Conservation (phyloP, 306 rosid genomes). For the Prunus campanulata region DNA sequence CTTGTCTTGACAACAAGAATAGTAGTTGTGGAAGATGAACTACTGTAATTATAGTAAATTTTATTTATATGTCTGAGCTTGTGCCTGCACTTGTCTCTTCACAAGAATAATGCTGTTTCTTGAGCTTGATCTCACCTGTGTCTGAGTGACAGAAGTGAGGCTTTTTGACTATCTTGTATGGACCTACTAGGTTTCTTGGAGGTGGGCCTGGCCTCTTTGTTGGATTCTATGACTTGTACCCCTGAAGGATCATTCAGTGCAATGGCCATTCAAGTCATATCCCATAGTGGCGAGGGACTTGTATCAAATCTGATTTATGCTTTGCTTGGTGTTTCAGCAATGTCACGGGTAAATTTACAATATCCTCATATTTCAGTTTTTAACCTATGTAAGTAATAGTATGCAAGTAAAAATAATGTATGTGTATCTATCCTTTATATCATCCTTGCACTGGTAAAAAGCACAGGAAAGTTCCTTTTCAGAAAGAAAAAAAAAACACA, state of each 20-base stretch:
- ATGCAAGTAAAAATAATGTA: neutral
- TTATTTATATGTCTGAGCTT: no score
- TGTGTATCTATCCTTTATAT: neutral
- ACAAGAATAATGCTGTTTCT: neutral
- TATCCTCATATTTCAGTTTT: neutral
- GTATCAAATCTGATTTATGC: conserved; percentile 93
- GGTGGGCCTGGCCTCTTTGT: conserved; percentile 62
- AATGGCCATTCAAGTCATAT: conserved; percentile 66
- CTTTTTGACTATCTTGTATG: conserved; percentile 22
- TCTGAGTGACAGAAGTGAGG: conserved; percentile 10
- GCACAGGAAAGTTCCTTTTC: no score
- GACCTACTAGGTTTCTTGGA: conserved; percentile 80
- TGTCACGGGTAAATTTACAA: conserved; percentile 73
- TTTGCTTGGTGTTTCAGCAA: conserved; percentile 95
- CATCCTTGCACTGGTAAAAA: neutral
- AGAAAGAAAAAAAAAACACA: no score
- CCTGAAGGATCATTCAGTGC: conserved; percentile 67
- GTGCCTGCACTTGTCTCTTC: neutral
- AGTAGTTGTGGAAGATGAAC: neutral
- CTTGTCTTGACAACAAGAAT: neutral
- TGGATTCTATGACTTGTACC: conserved; percentile 53
- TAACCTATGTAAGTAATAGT: neutral
- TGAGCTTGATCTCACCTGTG: conserved; percentile 4
- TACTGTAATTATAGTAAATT: no score
- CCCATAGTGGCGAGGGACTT: conserved; percentile 92